These are phyloP conservation scores for Pseudogymnoascus sp. DNA, from an alignment of 2,329 filamentous ascomycete species.

Conservation along the genomic window DNA sequence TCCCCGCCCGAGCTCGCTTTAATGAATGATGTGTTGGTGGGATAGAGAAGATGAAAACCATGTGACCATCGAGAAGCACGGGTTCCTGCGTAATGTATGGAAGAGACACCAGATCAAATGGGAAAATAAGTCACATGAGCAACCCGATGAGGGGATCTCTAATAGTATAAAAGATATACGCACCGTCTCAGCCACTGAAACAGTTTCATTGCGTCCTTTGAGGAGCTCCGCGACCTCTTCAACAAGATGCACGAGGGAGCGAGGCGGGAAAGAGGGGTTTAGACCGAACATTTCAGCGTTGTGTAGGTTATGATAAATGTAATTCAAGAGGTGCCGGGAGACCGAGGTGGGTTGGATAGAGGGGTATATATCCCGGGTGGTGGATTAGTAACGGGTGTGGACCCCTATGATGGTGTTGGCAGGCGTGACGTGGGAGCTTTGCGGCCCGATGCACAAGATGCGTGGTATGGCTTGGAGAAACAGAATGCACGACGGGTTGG, in stretches of 20 bases:
- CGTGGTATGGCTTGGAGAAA: background rate
- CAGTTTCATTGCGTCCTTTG: conserved; percentile 46
- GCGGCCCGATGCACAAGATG: conserved; percentile 4
- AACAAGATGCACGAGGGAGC: conserved; percentile 17
- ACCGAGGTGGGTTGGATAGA: background rate
- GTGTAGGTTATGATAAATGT: background rate
- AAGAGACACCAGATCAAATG: background rate
- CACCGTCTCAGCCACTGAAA: conserved; percentile 56
- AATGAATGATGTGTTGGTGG: background rate
- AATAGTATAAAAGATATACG: conserved; percentile 15
- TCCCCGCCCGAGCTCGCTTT: background rate
- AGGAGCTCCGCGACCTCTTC: conserved; percentile 46
- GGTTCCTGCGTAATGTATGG: background rate
- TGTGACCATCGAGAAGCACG: background rate
- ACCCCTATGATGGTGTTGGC: conserved; percentile 2
- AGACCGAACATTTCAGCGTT: background rate
- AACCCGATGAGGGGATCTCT: background rate
- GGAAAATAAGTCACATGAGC: background rate
- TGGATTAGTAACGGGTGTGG: background rate
- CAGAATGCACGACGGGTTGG: background rate
- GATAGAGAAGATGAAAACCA: background rate
- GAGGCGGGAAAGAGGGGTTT: background rate
- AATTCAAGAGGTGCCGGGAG: background rate
- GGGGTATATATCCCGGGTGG: background rate
- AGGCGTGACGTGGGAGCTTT: background rate